Percentiles rank a stretch among this genome's conserved stretches.
These are phyloP conservation scores for Penicillium goetzii DNA, from an alignment of 495 filamentous ascomycete genomes.

Conservation along the genomic window DNA sequence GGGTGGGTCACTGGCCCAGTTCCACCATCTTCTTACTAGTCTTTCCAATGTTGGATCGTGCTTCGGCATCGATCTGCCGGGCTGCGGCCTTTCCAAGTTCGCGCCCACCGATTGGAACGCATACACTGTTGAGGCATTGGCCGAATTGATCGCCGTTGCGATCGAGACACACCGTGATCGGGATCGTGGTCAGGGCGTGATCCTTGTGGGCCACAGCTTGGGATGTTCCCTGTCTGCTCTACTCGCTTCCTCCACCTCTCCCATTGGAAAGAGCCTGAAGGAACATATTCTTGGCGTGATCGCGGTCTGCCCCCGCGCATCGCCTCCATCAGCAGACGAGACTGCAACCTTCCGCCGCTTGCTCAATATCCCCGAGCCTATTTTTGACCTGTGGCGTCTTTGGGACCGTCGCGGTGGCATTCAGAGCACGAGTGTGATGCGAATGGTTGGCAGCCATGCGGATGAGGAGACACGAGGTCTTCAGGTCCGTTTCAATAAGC, in stretches of 20 bases:
- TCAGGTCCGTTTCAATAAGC: conserved; percentile 81
- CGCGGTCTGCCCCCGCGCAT: conserved; percentile 75
- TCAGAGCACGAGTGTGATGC: conserved; percentile 73
- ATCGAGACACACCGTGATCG: conserved; percentile 72
- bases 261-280: conserved; percentile 51
- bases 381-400: conserved; percentile 78
- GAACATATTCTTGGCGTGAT: conserved; percentile 74
- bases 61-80: conserved; percentile 86
- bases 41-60: conserved; percentile 85
- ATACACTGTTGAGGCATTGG: conserved; percentile 76
- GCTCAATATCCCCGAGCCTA: conserved; percentile 65
- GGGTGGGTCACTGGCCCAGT: conserved; percentile 87
- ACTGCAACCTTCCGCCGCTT: conserved; percentile 56
- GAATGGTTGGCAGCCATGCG: conserved; percentile 77
- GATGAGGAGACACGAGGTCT: conserved; percentile 75
- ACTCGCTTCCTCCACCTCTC: conserved; percentile 65
- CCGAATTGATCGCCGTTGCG: conserved; percentile 69
- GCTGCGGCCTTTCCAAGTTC: conserved; percentile 80
- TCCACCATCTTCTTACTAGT: conserved; percentile 78
- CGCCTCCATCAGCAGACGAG: conserved; percentile 59
- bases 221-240: conserved; percentile 78
- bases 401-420: conserved; percentile 82
- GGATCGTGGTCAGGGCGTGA: conserved; percentile 69
- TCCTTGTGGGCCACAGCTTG: conserved; percentile 87
- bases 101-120: conserved; percentile 72